A percentile compares a stretch with the other conserved stretches of the same genome.
Evolutionary conservation across 208 protist species (phyloP).

Genomic region (Leishmania martiniquensis): DNA sequence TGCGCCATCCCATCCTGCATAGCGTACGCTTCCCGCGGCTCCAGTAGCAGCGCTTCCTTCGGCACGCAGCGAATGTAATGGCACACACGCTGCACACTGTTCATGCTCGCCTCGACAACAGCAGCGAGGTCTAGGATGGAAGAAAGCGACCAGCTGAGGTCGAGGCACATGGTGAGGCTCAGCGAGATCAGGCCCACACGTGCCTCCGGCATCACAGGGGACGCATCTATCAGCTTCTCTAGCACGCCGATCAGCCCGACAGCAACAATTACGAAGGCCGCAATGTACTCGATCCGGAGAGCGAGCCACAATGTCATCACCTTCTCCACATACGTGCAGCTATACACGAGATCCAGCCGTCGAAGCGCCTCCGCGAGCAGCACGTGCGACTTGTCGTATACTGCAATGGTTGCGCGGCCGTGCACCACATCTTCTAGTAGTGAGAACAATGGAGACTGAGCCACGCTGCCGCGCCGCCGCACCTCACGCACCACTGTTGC

Average conservation of each 20-base stretch:
- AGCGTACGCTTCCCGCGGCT: conserved; percentile 12
- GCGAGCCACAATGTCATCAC: conserved; percentile 85
- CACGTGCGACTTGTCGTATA: conserved; percentile 52
- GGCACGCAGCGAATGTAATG: conserved; percentile 63
- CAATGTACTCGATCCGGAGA: conserved; percentile 87
- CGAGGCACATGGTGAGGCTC: conserved; percentile 70
- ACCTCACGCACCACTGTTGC: conserved; percentile 82
- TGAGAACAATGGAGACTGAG: conserved; percentile 92
- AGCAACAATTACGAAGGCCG: conserved; percentile 47
- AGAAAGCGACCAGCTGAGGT: conserved; percentile 45
- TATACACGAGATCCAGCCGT: conserved; percentile 58
- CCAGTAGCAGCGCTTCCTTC: conserved; percentile 48
- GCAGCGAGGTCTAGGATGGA: conserved; percentile 37
- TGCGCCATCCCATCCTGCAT: background rate
- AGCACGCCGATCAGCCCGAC: conserved; percentile 43
- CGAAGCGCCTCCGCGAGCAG: conserved; percentile 36
- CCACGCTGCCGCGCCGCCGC: conserved; percentile 84
- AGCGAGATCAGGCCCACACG: conserved; percentile 67
- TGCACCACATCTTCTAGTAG: conserved; percentile 91
- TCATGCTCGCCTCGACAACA: conserved; percentile 73
- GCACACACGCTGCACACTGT: conserved; percentile 66
- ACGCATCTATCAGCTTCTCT: conserved; percentile 30
- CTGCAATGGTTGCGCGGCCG: conserved; percentile 83
- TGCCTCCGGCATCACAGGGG: conserved; percentile 18
- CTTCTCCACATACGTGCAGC: conserved; percentile 47